Percentiles rank a stretch among this genome's conserved stretches.
phyloP scores from a whole-genome alignment of 2,329 filamentous ascomycete species.

The Aspergillus awamori region DNA sequence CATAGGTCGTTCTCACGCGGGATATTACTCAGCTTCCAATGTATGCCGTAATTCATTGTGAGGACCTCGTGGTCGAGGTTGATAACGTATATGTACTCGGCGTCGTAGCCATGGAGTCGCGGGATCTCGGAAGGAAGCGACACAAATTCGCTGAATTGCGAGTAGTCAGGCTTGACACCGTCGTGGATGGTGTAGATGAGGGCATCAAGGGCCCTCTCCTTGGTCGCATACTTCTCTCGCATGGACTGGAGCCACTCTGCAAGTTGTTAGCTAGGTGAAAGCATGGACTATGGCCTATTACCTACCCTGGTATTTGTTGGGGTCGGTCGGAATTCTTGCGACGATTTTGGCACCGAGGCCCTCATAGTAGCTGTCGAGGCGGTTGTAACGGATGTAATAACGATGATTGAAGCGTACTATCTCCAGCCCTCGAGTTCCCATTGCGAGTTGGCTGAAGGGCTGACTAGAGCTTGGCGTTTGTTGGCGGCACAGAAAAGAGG shows the following conservation, averaged over 20 bases:
- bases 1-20: constrained; percentile 13
- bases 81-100: constrained; percentile 12
- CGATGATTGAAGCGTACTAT: constrained; percentile 12
- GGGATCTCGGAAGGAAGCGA: constrained; percentile 11
- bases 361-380: constrained; percentile 3
- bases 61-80: constrained; percentile 16
- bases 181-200: constrained; percentile 12
- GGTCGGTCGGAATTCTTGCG: constrained; percentile 7
- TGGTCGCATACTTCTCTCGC: constrained; percentile 13
- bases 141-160: constrained; percentile 3
- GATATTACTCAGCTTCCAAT: constrained; percentile 15
- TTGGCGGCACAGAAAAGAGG: too few species aligned
- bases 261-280: background rate
- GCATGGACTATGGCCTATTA: background rate
- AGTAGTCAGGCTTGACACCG: constrained; percentile 6
- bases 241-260: constrained; percentile 13
- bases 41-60: constrained; percentile 15
- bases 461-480: too few species aligned
- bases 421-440: constrained; percentile 12
- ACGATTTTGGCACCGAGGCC: constrained; percentile 7
- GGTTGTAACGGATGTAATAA: constrained; percentile 8
- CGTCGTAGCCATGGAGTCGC: background rate
- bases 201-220: constrained; percentile 4
- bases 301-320: constrained; percentile 9
- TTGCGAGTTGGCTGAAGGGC: background rate